A percentile compares a stretch with the other conserved stretches of the same genome.
Conservation (phyloP, 129 eudicot species). For the Centrapalus pauciflorus region DNA sequence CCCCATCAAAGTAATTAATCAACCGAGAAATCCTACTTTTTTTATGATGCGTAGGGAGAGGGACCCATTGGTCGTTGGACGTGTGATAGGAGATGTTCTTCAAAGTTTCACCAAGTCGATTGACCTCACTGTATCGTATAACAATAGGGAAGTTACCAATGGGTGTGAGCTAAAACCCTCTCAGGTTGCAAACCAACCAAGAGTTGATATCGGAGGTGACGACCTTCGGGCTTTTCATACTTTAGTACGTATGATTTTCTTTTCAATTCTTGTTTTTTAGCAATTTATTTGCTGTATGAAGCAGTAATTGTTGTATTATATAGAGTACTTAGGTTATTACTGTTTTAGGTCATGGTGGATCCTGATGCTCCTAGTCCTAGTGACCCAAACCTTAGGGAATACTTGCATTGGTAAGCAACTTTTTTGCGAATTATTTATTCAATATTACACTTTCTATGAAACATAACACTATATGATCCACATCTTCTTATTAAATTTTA, state of each 20-base stretch:
- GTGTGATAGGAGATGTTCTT: constrained; percentile 62
- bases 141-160: constrained; percentile 40
- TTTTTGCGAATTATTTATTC: not conserved
- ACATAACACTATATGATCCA: too few relatives aligned
- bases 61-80: constrained; percentile 64
- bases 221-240: constrained; percentile 73
- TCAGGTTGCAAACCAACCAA: constrained; percentile 61
- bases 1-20: not conserved
- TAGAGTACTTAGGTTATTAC: too few relatives aligned
- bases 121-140: constrained; percentile 32
- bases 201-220: constrained; percentile 75
- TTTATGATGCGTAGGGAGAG: constrained; percentile 47
- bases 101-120: constrained; percentile 50
- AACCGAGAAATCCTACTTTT: not conserved
- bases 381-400: constrained; percentile 72
- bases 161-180: constrained; percentile 78
- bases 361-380: constrained; percentile 98
- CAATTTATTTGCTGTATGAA: too few relatives aligned
- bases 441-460: not conserved
- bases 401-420: constrained; percentile 66
- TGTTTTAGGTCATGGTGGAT: constrained; percentile 76
- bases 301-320: too few relatives aligned
- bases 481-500: too few relatives aligned
- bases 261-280: not conserved
- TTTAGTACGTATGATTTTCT: constrained; percentile 30